These are phyloP conservation scores for Herpotrichia juniperi DNA, from an alignment of 2,329 filamentous ascomycete species.

Conservation along the genomic window DNA sequence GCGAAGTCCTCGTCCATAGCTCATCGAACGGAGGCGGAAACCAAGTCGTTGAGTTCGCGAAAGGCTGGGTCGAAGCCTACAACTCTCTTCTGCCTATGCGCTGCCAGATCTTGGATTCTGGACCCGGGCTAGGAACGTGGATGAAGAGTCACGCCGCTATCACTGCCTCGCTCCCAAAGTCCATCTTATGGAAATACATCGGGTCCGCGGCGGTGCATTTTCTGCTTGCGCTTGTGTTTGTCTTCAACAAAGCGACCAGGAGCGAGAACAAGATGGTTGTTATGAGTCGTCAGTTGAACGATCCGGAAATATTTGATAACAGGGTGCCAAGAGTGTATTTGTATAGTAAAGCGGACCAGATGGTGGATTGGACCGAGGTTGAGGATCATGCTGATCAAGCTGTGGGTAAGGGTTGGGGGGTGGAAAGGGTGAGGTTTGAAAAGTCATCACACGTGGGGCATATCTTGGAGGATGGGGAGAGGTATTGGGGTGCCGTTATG, in stretches of 20 bases:
- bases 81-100: conserved; percentile 31
- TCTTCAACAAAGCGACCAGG: conserved; percentile 20
- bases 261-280: conserved; percentile 34
- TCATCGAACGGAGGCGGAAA: conserved; percentile 46
- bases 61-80: conserved; percentile 31
- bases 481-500: conserved; percentile 61
- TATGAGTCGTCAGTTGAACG: conserved; percentile 37
- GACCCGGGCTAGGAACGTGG: conserved; percentile 41
- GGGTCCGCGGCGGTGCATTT: conserved; percentile 34
- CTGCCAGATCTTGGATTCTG: conserved; percentile 39
- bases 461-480: conserved; percentile 60
- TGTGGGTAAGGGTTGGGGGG: conserved; percentile 55
- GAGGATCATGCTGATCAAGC: conserved; percentile 60
- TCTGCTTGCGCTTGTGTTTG: conserved; percentile 26
- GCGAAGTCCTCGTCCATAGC: conserved; percentile 39
- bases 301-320: conserved; percentile 30
- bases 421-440: conserved; percentile 60
- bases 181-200: conserved; percentile 31
- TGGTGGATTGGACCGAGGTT: conserved; percentile 63
- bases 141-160: conserved; percentile 39
- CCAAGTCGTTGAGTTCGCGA: conserved; percentile 39
- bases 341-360: conserved; percentile 64
- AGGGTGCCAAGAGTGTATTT: conserved; percentile 59
- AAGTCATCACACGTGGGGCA: conserved; percentile 67
- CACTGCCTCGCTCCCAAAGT: conserved; percentile 29